These are phyloP conservation scores for Ascoidea rubescens DNA, from an alignment of 805 yeast species.

Conservation along the genomic window DNA sequence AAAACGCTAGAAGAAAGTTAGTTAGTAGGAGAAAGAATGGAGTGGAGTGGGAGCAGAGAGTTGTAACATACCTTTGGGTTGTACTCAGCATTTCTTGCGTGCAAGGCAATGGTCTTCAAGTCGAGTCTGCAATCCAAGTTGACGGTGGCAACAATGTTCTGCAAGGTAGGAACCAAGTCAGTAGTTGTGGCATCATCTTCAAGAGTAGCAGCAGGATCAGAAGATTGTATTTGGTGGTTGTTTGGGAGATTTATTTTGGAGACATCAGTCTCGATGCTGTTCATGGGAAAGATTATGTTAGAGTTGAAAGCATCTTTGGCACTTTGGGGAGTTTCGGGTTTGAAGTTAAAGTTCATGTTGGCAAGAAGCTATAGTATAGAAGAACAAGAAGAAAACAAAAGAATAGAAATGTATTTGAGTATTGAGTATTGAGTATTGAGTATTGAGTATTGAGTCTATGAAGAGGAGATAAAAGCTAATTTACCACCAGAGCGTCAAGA, in stretches of 20 bases:
- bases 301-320: background rate
- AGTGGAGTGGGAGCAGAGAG: constrained; percentile 7
- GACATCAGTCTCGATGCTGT: background rate
- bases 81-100: constrained; percentile 98
- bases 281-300: background rate
- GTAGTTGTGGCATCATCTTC: constrained; percentile 66
- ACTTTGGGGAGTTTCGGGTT: background rate
- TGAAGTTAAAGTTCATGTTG: background rate
- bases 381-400: too few relatives aligned
- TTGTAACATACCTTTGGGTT: constrained; percentile 47
- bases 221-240: background rate
- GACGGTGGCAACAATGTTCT: constrained; percentile 95
- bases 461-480: too few relatives aligned
- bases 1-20: constrained; percentile 40
- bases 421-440: too few relatives aligned
- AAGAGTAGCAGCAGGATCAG: background rate
- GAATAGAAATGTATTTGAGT: too few relatives aligned
- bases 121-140: constrained; percentile 92
- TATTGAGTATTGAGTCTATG: too few relatives aligned
- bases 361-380: too few relatives aligned
- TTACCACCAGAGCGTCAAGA: too few relatives aligned
- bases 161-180: constrained; percentile 89
- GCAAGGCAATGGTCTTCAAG: constrained; percentile 91
- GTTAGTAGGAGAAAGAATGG: constrained; percentile 1
- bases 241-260: background rate